These are phyloP conservation scores for Neophaeococcomyces mojaviensis DNA, from an alignment of 2,329 filamentous ascomycete species.

Conservation along the genomic window DNA sequence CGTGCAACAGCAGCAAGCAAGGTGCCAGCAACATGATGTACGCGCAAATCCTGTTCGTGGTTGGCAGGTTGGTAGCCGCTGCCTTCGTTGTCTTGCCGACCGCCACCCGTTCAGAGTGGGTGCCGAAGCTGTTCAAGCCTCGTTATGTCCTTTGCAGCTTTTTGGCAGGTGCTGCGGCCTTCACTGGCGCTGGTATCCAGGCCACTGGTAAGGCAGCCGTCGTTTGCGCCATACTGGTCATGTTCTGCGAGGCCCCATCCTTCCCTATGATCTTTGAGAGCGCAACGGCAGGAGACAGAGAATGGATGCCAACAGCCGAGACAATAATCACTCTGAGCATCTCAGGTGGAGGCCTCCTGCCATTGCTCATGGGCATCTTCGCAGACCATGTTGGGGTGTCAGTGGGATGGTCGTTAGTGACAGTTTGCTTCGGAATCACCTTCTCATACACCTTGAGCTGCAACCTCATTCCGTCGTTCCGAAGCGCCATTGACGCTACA, in stretches of 20 bases:
- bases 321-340: conserved; percentile 20
- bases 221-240: conserved; percentile 58
- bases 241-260: conserved; percentile 73
- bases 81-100: conserved; percentile 43
- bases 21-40: conserved; percentile 65
- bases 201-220: conserved; percentile 42
- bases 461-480: conserved; percentile 18
- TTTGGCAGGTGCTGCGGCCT: conserved; percentile 54
- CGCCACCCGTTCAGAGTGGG: neutral
- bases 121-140: conserved; percentile 46
- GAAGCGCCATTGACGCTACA: conserved; percentile 12
- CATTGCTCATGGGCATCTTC: conserved; percentile 17
- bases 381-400: conserved; percentile 18
- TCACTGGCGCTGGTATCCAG: conserved; percentile 45
- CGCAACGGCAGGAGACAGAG: conserved; percentile 15
- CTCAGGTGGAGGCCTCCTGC: conserved; percentile 20
- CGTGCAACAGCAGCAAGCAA: conserved; percentile 45
- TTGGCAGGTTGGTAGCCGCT: conserved; percentile 63
- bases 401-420: conserved; percentile 16
- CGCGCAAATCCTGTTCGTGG: conserved; percentile 64
- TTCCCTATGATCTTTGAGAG: conserved; percentile 68
- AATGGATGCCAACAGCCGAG: conserved; percentile 21
- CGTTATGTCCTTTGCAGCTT: conserved; percentile 65
- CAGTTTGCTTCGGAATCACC: conserved; percentile 16
- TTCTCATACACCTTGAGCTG: conserved; percentile 16